Evolutionary conservation across 2,329 filamentous ascomycete genomes (phyloP).

Genomic region (Thielaviopsis musarum): DNA sequence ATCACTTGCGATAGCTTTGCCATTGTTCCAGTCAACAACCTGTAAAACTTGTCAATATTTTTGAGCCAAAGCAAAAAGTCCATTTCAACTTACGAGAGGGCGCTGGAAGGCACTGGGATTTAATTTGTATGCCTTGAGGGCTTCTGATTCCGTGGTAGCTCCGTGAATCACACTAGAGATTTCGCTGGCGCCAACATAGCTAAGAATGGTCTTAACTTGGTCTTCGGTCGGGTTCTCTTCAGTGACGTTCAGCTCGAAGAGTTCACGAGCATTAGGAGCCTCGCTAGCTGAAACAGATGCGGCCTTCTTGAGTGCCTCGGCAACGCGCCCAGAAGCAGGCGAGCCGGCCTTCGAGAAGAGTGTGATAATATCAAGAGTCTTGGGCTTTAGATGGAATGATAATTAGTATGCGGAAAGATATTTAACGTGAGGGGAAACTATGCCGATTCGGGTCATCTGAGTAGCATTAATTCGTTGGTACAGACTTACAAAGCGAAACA

Average conservation of each 20-base stretch:
- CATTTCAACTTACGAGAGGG: conserved; percentile 48
- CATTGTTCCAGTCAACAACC: conserved; percentile 88
- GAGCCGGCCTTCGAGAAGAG: conserved; percentile 80
- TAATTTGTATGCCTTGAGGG: conserved; percentile 60
- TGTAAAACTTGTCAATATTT: conserved; percentile 16
- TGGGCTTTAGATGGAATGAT: conserved; percentile 34
- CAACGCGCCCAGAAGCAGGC: conserved; percentile 54
- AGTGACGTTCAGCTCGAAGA: conserved; percentile 78
- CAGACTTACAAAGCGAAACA: conserved; percentile 32
- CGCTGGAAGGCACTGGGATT: conserved; percentile 50
- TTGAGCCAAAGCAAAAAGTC: conserved; percentile 8
- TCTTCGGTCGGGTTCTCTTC: conserved; percentile 65
- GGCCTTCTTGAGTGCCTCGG: conserved; percentile 56
- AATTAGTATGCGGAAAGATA: background rate
- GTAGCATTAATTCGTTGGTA: conserved; percentile 14
- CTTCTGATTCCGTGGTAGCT: conserved; percentile 58
- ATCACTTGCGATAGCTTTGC: conserved; percentile 59
- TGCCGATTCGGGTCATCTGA: background rate
- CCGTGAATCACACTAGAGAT: conserved; percentile 51
- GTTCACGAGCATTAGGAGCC: conserved; percentile 28
- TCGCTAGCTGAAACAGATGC: conserved; percentile 32
- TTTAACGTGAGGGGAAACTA: background rate
- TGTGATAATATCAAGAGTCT: conserved; percentile 78
- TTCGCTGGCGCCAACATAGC: conserved; percentile 54
- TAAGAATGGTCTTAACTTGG: conserved; percentile 68